phyloP scores from a whole-genome alignment of 169 alveolate genomes.

The Plasmodium vinckei region DNA sequence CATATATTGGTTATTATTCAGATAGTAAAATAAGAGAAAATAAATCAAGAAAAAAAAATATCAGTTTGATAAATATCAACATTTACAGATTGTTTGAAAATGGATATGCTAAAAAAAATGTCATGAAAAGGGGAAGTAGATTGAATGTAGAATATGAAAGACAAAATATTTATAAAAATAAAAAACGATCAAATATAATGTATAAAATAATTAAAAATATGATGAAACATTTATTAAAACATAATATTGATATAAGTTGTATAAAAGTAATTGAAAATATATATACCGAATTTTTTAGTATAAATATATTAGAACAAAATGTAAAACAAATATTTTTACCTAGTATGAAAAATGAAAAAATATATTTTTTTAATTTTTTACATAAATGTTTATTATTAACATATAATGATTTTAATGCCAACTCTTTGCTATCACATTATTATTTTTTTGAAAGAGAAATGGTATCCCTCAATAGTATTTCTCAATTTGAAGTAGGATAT shows the following conservation, averaged over 20 bases:
- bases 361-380: slow-evolving; percentile 29
- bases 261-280: slow-evolving; percentile 39
- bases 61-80: slow-evolving; percentile 31
- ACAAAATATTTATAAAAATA: background rate
- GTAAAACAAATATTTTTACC: background rate
- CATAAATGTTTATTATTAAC: slow-evolving; percentile 39
- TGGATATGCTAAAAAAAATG: background rate
- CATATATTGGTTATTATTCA: background rate
- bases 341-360: background rate
- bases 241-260: slow-evolving; percentile 10
- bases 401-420: background rate
- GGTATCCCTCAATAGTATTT: background rate
- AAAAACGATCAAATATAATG: background rate
- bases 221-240: background rate
- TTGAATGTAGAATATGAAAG: background rate
- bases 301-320: slow-evolving; percentile 24
- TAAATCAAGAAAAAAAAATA: background rate
- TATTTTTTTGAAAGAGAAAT: slow-evolving; percentile 7
- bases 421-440: slow-evolving; percentile 44
- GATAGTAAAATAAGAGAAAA: background rate
- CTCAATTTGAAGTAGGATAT: background rate
- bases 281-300: slow-evolving; percentile 33
- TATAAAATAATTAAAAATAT: slow-evolving; percentile 29
- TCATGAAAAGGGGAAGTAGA: background rate
- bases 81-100: background rate